Percentiles rank a stretch among this genome's conserved stretches.
phyloP scores from a whole-genome alignment of 1,284 basidiomycete genomes.

The Cutaneotrichosporon cutaneum region DNA sequence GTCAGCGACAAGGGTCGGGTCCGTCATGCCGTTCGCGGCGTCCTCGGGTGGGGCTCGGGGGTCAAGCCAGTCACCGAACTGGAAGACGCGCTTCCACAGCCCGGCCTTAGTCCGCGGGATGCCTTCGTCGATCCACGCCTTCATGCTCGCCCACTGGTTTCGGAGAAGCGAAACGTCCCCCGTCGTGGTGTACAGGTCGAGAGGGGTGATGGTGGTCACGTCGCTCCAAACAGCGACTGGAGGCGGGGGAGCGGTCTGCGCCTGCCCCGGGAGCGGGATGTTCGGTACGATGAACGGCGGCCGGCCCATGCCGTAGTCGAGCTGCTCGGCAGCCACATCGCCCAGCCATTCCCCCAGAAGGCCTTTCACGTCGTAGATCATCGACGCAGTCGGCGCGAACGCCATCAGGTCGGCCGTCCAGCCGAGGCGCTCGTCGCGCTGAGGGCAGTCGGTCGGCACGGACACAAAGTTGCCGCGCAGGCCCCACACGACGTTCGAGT shows the following conservation, averaged over 20 bases:
- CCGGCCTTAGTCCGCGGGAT: constrained; percentile 28
- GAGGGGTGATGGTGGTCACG: constrained; percentile 31
- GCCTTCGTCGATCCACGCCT: constrained; percentile 39
- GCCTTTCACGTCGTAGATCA: constrained; percentile 36
- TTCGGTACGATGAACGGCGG: constrained; percentile 37
- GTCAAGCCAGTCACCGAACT: constrained; percentile 45
- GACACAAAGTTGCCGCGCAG: constrained; percentile 40
- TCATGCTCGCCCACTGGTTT: constrained; percentile 36
- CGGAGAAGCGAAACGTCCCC: constrained; percentile 32
- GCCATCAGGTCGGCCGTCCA: constrained; percentile 48
- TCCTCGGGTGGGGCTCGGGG: constrained; percentile 35
- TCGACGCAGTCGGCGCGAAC: constrained; percentile 40
- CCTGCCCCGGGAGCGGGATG: neutral
- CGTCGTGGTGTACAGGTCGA: constrained; percentile 32
- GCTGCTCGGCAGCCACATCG: constrained; percentile 37
- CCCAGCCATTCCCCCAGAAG: constrained; percentile 38
- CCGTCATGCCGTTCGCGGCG: constrained; percentile 30
- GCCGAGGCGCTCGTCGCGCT: constrained; percentile 46
- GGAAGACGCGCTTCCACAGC: constrained; percentile 27
- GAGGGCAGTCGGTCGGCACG: constrained; percentile 45
- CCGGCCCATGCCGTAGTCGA: constrained; percentile 18
- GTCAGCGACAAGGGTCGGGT: constrained; percentile 35
- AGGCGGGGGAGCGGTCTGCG: neutral
- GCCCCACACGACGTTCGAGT: constrained; percentile 39
- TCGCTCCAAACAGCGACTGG: constrained; percentile 32